Evolutionary conservation across 495 filamentous ascomycete species (phyloP), one percentile per base, ranked within the genome.

Genomic region (Lepidopterella palustris): DNA sequence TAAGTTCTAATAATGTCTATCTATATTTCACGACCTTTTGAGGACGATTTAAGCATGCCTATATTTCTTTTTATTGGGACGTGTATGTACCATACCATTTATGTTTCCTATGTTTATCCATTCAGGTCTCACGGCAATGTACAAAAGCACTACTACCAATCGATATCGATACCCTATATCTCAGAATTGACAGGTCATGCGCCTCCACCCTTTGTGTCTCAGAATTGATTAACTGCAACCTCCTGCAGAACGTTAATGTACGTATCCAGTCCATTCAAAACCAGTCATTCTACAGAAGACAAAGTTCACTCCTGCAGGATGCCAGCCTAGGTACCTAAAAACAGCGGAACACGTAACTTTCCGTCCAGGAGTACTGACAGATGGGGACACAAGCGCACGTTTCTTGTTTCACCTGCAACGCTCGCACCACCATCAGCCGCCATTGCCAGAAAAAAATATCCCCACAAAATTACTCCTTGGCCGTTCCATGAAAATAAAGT

Each of bases 1-100:
- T 50, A 50, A 50, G 47, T 50, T 50, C 47, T 50, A 50, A n/a
- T n/a, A n/a, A 50, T 50, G 47, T 50, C 47, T 50, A 50, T 50
- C 47, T 50, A 18, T 50, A 50, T 50, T 50, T 50, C 15, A 50
- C 47, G 47, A 27, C 39, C 47, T 25, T 27, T 50, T 25, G n/a
- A 24, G 47, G 21, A 50, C 47, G 21, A 24, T 42, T 18, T 42
- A 3, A 13, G 35, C 18, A 18, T 18, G 35, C 35, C 35, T 10
- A 42, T 15, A 42, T 2, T 3, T 2, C 18, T 42, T 42, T 42
- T 13, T 2, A 4, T 42, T 42, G 13, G 13, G 35, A 11, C 13
- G 24, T 50, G 1, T 42, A 42, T 50, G 47, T 50, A 50, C 21
- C 23, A 50, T 50, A 50, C 20, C 47, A 50, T 50, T 27, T 50